A percentile compares a stretch with the other conserved stretches of the same genome.
Evolutionary conservation across 176 grass and related monocot genomes (phyloP).

Genomic region (Carex pumila): DNA sequence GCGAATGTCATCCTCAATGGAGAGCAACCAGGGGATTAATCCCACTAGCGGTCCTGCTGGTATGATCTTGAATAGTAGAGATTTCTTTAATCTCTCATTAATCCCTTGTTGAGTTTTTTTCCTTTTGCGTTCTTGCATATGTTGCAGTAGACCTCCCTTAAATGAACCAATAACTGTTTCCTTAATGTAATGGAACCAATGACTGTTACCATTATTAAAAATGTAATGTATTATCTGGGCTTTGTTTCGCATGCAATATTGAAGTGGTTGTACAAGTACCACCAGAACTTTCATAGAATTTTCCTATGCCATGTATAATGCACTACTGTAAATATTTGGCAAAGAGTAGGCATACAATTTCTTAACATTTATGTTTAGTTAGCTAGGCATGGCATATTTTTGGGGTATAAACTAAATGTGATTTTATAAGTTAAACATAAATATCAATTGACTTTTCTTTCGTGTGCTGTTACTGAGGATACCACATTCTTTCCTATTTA

Average conservation of each 20-base stretch:
- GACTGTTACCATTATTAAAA: background rate
- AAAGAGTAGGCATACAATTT: background rate
- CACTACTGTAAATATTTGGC: background rate
- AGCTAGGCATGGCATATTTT: conserved; percentile 13
- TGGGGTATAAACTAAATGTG: conserved; percentile 12
- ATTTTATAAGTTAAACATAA: background rate
- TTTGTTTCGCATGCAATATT: background rate
- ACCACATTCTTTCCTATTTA: conserved; percentile 25
- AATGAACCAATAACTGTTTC: background rate
- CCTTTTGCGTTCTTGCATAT: background rate
- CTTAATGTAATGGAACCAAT: background rate
- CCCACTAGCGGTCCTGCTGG: conserved; percentile 54
- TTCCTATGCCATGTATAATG: background rate
- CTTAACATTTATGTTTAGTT: background rate
- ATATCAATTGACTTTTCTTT: background rate
- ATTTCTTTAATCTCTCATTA: background rate
- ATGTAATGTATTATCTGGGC: background rate
- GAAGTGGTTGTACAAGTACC: background rate
- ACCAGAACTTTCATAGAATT: background rate
- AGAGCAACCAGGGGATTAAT: conserved; percentile 52
- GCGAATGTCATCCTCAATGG: conserved; percentile 42
- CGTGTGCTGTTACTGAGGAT: background rate
- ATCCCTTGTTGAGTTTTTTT: background rate
- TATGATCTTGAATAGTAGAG: conserved; percentile 31
- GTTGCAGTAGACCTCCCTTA: background rate